Percentiles rank a stretch among this genome's conserved stretches.
These are phyloP conservation scores for Colletotrichum navitas DNA, from an alignment of 2,329 filamentous ascomycete genomes.

Conservation along the genomic window DNA sequence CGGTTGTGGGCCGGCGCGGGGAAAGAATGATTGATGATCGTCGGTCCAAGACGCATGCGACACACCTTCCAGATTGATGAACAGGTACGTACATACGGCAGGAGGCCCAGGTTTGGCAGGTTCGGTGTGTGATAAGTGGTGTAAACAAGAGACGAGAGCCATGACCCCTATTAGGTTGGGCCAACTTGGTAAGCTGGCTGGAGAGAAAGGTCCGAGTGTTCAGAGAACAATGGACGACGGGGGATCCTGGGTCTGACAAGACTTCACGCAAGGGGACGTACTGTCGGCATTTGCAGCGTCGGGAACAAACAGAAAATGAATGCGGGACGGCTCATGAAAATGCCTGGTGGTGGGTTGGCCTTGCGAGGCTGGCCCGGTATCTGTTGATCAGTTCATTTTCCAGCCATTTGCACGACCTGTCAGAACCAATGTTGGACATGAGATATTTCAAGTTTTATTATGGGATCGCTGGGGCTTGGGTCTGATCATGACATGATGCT, in stretches of 20 bases:
- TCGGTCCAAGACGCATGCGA: conserved; percentile 15
- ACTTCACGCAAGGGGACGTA: neutral
- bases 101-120: neutral
- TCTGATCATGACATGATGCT: neutral
- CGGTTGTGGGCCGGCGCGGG: conserved; percentile 25
- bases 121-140: conserved; percentile 18
- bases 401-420: neutral
- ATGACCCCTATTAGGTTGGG: neutral
- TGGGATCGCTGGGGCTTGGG: no score
- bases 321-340: neutral
- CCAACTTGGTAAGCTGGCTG: neutral
- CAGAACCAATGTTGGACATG: neutral
- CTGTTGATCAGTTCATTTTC: neutral
- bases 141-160: conserved; percentile 1
- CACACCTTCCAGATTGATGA: conserved; percentile 2
- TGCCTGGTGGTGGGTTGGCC: neutral
- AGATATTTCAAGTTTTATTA: neutral
- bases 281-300: conserved; percentile 12
- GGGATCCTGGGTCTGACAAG: conserved; percentile 3
- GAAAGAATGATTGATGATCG: conserved; percentile 25
- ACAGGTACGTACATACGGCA: no score
- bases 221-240: conserved; percentile 18
- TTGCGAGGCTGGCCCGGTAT: neutral
- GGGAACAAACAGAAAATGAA: neutral
- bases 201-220: conserved; percentile 7